Conservation (phyloP, 306 rosid genomes). For the Rosa rugosa region DNA sequence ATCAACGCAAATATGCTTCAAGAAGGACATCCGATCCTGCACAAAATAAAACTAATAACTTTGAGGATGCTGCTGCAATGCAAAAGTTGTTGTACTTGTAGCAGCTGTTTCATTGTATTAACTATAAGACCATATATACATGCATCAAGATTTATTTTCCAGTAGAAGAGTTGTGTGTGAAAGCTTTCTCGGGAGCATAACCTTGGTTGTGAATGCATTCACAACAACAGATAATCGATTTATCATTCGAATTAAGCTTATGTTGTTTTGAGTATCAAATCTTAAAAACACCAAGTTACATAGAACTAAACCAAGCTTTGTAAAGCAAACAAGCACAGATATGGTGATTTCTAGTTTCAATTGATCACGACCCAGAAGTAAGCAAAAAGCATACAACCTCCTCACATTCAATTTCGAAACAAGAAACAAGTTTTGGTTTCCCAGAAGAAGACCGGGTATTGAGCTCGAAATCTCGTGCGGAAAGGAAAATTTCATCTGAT, state of each 20-base stretch:
- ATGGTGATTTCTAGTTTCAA: not conserved
- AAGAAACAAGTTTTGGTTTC: not conserved
- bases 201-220: not conserved
- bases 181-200: not conserved
- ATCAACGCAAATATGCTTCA: slow-evolving; percentile 15
- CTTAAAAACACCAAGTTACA: not conserved
- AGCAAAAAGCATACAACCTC: too few species aligned
- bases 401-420: not conserved
- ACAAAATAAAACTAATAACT: not conserved
- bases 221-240: not conserved
- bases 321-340: not conserved
- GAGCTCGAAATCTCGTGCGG: not conserved
- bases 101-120: not conserved
- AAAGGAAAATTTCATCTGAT: not conserved
- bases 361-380: not conserved
- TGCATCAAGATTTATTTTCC: not conserved
- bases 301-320: not conserved
- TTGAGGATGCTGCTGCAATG: not conserved
- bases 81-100: not conserved
- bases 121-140: not conserved
- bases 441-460: not conserved
- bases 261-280: not conserved
- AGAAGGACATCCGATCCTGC: slow-evolving; percentile 29
- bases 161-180: not conserved
- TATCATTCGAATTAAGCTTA: not conserved